phyloP scores from a whole-genome alignment of 2,329 filamentous ascomycete genomes.

The Diaporthe vexans region DNA sequence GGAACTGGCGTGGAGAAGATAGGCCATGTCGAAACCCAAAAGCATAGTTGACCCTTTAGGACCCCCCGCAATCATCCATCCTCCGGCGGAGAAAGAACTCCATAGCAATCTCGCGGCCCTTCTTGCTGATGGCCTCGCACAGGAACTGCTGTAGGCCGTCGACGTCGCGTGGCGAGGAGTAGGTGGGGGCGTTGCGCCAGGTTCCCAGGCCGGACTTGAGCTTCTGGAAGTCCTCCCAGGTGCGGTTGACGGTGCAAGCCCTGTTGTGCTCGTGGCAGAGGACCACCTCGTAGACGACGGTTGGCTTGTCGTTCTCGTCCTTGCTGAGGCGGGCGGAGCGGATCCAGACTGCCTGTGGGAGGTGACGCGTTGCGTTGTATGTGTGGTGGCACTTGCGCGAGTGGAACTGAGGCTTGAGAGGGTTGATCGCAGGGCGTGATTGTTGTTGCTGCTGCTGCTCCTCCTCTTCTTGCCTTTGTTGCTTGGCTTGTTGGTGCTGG shows the following conservation, averaged over 20 bases:
- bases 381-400: slow-evolving; percentile 50
- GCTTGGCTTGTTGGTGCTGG: background rate
- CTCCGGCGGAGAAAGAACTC: slow-evolving; percentile 50
- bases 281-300: slow-evolving; percentile 46
- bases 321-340: slow-evolving; percentile 37
- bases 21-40: background rate
- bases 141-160: slow-evolving; percentile 44
- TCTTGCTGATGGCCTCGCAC: slow-evolving; percentile 42
- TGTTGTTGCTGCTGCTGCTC: background rate
- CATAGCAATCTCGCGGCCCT: slow-evolving; percentile 40
- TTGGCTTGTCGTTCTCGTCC: slow-evolving; percentile 28
- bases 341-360: slow-evolving; percentile 47
- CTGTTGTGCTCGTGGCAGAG: slow-evolving; percentile 50
- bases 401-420: slow-evolving; percentile 49
- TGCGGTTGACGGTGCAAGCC: slow-evolving; percentile 50
- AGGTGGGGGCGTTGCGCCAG: slow-evolving; percentile 33
- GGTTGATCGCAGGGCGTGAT: background rate
- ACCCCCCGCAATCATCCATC: slow-evolving; percentile 47
- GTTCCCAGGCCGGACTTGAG: slow-evolving; percentile 42
- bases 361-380: slow-evolving; percentile 47
- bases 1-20: slow-evolving; percentile 3
- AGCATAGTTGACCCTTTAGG: background rate
- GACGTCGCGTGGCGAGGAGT: slow-evolving; percentile 40
- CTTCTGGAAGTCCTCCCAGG: slow-evolving; percentile 47
- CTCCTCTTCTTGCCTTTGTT: background rate